Evolutionary conservation across 306 rosid genomes (phyloP), one percentile per base, ranked within the genome.

Genomic region (Amphicarpaea edgeworthii): DNA sequence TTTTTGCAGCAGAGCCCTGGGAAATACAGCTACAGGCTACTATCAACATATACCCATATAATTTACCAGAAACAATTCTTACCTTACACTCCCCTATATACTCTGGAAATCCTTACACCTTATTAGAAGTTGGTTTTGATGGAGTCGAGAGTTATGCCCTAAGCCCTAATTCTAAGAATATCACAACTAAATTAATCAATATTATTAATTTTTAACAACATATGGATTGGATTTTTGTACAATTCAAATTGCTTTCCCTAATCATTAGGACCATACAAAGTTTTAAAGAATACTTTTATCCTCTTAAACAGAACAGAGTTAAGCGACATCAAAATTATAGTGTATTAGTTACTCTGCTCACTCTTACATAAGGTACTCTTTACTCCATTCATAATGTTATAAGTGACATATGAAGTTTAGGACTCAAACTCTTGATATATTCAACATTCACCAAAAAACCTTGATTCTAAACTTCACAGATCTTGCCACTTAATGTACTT

Each of bases 181-280:
- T 70, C 46, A 50, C 50, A 34, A 12, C 16, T 51, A 53, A 70
- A 70, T 17, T 15, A 14, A 20, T 14, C 19, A 20, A 12, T 51
- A 37, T 53, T 70, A 26, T 51, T 32, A 47, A 47, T 24, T 47
- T 28, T 70, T 32, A 51, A 17, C 37, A 51, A 19, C 49, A 51
- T 34, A 30, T 17, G 26, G 43, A 8, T 34, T 11, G 17, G 38
- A 8, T 42, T 71, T 49, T 20, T 53, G 14, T 38, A 24, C 17
- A 23, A 41, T 40, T 72, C 41, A 38, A 40, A 40, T 72, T 57
- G 17, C 30, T 72, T 46, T 21, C 24, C 54, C 54, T 57, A 72
- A 40, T 54, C 11, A 23, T 54, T 21, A 40, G 26, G 67, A 55
- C 17, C 41, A 20, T 38, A 15, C n/a, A 72, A 16, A 54, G 21